A percentile compares a stretch with the other conserved stretches of the same genome.
phyloP scores from a whole-genome alignment of 495 filamentous ascomycete genomes.

The Podospora fimiseda region DNA sequence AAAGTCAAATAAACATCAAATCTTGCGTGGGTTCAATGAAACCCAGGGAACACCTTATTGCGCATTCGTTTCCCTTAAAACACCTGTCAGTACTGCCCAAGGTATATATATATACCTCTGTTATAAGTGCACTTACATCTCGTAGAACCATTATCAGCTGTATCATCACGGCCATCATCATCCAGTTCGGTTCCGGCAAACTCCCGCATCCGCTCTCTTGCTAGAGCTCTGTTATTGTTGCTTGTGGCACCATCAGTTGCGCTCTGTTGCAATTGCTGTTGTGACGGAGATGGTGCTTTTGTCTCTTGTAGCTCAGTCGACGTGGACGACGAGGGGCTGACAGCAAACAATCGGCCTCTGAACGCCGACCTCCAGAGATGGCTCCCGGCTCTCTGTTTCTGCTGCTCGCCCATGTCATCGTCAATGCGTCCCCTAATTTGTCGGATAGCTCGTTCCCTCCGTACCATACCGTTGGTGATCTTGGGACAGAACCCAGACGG shows the following conservation, averaged over 20 bases:
- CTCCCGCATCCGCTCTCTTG: conserved; percentile 27
- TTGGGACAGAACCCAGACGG: conserved; percentile 58
- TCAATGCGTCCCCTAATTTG: conserved; percentile 29
- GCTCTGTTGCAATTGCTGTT: conserved; percentile 1
- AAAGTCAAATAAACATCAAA: too few relatives aligned
- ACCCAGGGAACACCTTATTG: conserved; percentile 23
- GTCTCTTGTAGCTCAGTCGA: conserved; percentile 11
- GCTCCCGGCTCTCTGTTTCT: conserved; percentile 1
- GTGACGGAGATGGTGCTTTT: background rate
- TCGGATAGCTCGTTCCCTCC: conserved; percentile 57
- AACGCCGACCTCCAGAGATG: conserved; percentile 11
- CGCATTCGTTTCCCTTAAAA: conserved; percentile 24
- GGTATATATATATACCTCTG: too few relatives aligned
- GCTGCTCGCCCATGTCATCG: conserved; percentile 11
- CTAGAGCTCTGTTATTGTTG: background rate
- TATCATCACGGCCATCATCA: too few relatives aligned
- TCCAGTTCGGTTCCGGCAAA: conserved; percentile 23
- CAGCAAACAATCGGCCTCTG: conserved; percentile 12
- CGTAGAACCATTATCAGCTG: conserved; percentile 1
- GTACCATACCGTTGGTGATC: conserved; percentile 80
- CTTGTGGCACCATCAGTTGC: background rate
- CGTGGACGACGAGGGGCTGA: conserved; percentile 1
- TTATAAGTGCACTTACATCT: conserved; percentile 16
- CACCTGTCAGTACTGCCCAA: too few relatives aligned
- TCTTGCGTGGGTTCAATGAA: too few relatives aligned